Evolutionary conservation across 495 filamentous ascomycete species (phyloP), one percentile per base, ranked within the genome.

Genomic region (Copromyces sp.): DNA sequence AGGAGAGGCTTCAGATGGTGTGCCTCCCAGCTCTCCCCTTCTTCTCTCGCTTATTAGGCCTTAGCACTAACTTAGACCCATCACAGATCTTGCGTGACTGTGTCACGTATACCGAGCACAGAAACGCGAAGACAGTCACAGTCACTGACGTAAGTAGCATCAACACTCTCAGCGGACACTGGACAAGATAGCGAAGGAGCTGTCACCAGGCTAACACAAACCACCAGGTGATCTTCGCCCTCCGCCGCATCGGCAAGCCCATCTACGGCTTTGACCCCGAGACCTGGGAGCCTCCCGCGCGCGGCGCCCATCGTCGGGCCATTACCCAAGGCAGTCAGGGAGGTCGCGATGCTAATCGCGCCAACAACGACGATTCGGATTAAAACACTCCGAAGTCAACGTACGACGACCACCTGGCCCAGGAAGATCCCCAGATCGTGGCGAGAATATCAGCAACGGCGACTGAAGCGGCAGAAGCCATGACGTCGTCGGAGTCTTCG

Each of bases 201-300:
- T 8, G 4, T n/a, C 16, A 40, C 9, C 68, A 16, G n/a, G 40
- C 39, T 16, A 38, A 71, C 39, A 73, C 39, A 9, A 68, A 68
- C 37, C 11, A 47, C n/a, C 72, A 92, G 90, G 89, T 92, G 4
- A 84, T 91, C 8, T 90, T 87, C 72, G 84, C 88, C 0, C 77
- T 93, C 0, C 82, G 83, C 16, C 77, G 84, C 1, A 70, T 83
- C 7, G 87, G 87, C 2, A 69, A 78, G 0, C 85, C 86, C 0
- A 86, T 87, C 2, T 87, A 86, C 29, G 86, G 86, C 0, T 88
- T 88, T 45, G 85, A 85, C 44, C 77, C 69, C 2, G 79, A 81
- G 3, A 79, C 77, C 3, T 73, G 69, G 35, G 35, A 39, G 9
- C 61, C 39, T 11, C 32, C 39, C 6, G 20, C 16, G 8, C 68